A percentile compares a stretch with the other conserved stretches of the same genome.
These are phyloP conservation scores for Vanrija pseudolonga DNA, from an alignment of 1,284 basidiomycete species.

Conservation along the genomic window DNA sequence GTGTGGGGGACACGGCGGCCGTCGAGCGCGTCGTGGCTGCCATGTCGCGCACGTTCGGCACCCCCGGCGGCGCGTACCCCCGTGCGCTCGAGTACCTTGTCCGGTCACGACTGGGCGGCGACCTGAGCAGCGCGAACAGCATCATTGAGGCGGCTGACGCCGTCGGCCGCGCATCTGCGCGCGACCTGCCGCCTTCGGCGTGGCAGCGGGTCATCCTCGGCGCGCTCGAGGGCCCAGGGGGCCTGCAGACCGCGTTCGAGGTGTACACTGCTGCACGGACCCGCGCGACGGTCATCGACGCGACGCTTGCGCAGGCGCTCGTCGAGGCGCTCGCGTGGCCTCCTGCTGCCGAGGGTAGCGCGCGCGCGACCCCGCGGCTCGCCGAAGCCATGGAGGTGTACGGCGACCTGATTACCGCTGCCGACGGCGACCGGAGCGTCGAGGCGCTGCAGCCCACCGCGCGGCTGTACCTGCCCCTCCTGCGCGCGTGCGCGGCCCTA, in stretches of 20 bases:
- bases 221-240: conserved; percentile 1
- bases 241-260: conserved; percentile 12
- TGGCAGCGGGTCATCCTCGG: conserved; percentile 20
- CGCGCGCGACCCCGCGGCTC: conserved; percentile 7
- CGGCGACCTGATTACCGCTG: conserved; percentile 8
- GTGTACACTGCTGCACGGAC: conserved; percentile 19
- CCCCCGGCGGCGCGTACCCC: conserved; percentile 6
- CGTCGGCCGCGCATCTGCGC: conserved; percentile 10
- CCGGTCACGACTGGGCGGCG: background rate
- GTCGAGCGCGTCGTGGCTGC: conserved; percentile 5
- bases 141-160: conserved; percentile 7
- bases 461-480: conserved; percentile 14
- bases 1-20: conserved; percentile 4
- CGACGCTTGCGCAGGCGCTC: conserved; percentile 16
- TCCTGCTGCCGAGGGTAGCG: background rate
- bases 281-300: conserved; percentile 12
- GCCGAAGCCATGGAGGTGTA: conserved; percentile 18
- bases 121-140: background rate
- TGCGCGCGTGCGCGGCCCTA: conserved; percentile 17
- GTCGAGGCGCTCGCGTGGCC: conserved; percentile 16
- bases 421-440: conserved; percentile 3
- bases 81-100: conserved; percentile 15
- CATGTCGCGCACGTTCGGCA: background rate
- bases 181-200: conserved; percentile 3
- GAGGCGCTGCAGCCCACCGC: background rate